Evolutionary conservation across 176 grass and related monocot species (phyloP).

Genomic region (Hyparrhenia diplandra): DNA sequence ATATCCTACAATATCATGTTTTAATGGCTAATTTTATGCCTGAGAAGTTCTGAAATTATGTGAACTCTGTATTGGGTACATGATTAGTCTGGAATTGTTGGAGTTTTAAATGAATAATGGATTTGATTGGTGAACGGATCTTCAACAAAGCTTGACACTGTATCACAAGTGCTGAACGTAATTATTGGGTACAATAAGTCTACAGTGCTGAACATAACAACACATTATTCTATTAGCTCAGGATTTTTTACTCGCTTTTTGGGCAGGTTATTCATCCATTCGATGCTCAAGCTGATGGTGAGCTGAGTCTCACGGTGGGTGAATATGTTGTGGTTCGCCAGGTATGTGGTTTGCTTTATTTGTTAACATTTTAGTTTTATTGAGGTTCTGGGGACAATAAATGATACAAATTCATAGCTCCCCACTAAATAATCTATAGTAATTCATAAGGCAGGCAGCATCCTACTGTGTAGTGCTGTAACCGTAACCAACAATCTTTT

Average conservation of each 20-base stretch:
- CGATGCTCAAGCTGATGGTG: slow-evolving; percentile 81
- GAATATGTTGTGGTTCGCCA: slow-evolving; percentile 85
- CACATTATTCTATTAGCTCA: slow-evolving; percentile 7
- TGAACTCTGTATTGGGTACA: neutral
- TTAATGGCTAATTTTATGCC: slow-evolving; percentile 1
- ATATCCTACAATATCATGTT: neutral
- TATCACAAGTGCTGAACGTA: neutral
- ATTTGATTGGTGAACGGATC: slow-evolving; percentile 1
- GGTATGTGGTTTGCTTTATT: slow-evolving; percentile 40
- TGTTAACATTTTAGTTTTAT: neutral
- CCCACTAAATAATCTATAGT: neutral
- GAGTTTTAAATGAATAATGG: neutral
- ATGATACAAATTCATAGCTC: slow-evolving; percentile 11
- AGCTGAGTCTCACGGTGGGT: slow-evolving; percentile 78
- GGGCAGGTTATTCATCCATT: slow-evolving; percentile 90
- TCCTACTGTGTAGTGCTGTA: neutral
- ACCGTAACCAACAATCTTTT: slow-evolving; percentile 7
- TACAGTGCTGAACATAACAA: neutral
- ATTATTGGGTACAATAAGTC: neutral
- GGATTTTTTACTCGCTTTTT: neutral
- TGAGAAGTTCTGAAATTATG: slow-evolving; percentile 5
- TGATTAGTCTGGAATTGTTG: neutral
- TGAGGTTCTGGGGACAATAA: neutral
- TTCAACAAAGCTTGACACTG: slow-evolving; percentile 1
- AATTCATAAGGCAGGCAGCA: neutral